A percentile compares a stretch with the other conserved stretches of the same genome.
Evolutionary conservation across 768 basidiomycete genomes (phyloP).

Genomic region (Amanita phalloides): DNA sequence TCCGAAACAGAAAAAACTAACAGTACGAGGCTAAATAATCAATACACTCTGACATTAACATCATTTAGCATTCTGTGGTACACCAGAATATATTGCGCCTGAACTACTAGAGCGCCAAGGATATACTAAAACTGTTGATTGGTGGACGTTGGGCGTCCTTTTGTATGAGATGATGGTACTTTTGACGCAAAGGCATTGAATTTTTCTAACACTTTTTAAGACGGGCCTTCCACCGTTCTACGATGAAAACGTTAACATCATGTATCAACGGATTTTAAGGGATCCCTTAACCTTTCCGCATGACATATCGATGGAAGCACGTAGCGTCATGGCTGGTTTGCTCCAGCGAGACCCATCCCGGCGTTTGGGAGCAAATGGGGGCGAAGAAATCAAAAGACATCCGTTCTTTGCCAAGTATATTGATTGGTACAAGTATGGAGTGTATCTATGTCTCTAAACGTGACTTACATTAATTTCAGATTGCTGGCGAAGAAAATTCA

Average conservation of each 20-base stretch:
- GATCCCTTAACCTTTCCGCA: conserved; percentile 90
- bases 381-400: conserved; percentile 93
- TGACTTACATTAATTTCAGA: conserved; percentile 19
- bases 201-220: conserved; percentile 23
- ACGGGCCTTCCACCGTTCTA: conserved; percentile 98
- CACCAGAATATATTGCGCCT: conserved; percentile 97
- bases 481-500: conserved; percentile 91
- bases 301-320: conserved; percentile 82
- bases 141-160: conserved; percentile 97
- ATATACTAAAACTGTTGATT: conserved; percentile 97
- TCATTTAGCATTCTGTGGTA: conserved; percentile 84
- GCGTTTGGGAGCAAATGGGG: conserved; percentile 87
- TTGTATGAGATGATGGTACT: conserved; percentile 93
- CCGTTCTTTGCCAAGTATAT: conserved; percentile 92
- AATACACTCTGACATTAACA: background rate
- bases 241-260: conserved; percentile 96
- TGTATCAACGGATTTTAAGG: conserved; percentile 92
- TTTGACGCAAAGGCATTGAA: conserved; percentile 5
- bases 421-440: conserved; percentile 70
- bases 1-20: conserved; percentile 96
- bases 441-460: background rate
- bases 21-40: conserved; percentile 34
- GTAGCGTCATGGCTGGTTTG: conserved; percentile 79
- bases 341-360: conserved; percentile 81
- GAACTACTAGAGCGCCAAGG: conserved; percentile 94